Conservation (phyloP, 805 yeast species). For the Teunomyces barrocoloradensis region DNA sequence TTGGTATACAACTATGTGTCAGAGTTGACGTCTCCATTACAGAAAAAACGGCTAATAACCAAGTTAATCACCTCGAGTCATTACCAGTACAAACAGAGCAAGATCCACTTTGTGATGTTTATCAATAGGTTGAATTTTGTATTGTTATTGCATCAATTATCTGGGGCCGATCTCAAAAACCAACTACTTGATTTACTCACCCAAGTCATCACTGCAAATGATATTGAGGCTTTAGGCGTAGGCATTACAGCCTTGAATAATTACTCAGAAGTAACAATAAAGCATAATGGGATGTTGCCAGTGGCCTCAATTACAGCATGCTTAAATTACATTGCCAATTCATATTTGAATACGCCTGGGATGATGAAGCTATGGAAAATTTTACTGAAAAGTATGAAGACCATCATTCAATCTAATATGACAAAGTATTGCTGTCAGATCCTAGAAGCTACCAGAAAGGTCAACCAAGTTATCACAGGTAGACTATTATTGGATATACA, state of each 20-base stretch:
- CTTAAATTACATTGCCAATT: constrained; percentile 1
- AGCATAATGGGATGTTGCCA: constrained; percentile 2
- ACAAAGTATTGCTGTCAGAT: constrained; percentile 5
- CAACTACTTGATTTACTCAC: constrained; percentile 26
- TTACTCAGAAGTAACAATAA: constrained; percentile 6
- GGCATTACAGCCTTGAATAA: constrained; percentile 3
- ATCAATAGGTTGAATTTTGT: constrained; percentile 38
- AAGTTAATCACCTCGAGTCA: constrained; percentile 40
- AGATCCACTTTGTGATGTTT: constrained; percentile 28
- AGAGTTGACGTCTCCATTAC: constrained; percentile 15
- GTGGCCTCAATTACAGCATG: constrained; percentile 2
- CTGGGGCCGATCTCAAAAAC: constrained; percentile 30
- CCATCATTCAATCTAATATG: background rate
- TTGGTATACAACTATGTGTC: constrained; percentile 34
- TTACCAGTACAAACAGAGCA: constrained; percentile 26
- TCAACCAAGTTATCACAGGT: constrained; percentile 3
- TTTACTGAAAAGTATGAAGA: constrained; percentile 8
- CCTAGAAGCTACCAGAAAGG: constrained; percentile 5
- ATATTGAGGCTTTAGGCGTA: constrained; percentile 5
- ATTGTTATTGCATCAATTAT: constrained; percentile 30
- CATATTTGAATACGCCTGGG: constrained; percentile 14
- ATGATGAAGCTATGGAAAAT: constrained; percentile 14
- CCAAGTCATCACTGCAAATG: constrained; percentile 15
- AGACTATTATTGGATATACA: constrained; percentile 6
- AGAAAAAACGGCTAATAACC: constrained; percentile 29